These are phyloP conservation scores for Candida sanyaensis DNA, from an alignment of 1,139 yeast species.

Conservation along the genomic window DNA sequence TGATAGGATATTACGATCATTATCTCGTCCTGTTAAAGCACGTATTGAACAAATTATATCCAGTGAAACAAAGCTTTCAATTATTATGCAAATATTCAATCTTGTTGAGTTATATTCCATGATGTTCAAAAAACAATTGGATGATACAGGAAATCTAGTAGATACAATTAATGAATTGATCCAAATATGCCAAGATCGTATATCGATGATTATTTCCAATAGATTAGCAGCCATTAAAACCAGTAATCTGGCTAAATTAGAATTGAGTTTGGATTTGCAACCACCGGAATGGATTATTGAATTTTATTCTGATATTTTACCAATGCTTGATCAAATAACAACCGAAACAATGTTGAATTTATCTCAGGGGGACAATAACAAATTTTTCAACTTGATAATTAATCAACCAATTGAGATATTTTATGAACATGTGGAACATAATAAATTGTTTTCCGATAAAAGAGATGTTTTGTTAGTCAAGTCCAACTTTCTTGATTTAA, in stretches of 20 bases:
- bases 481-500: constrained; percentile 61
- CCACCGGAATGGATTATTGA: constrained; percentile 77
- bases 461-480: constrained; percentile 46
- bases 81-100: constrained; percentile 59
- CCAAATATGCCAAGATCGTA: constrained; percentile 38
- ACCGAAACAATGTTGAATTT: constrained; percentile 41
- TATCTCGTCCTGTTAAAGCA: constrained; percentile 41
- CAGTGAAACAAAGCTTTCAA: constrained; percentile 59
- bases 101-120: constrained; percentile 66
- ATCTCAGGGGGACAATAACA: constrained; percentile 28
- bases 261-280: constrained; percentile 50
- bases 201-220: constrained; percentile 40
- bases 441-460: constrained; percentile 26
- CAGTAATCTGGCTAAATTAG: constrained; percentile 44
- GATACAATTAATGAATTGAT: constrained; percentile 28
- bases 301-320: constrained; percentile 52
- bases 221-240: constrained; percentile 42
- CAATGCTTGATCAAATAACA: constrained; percentile 48
- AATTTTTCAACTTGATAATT: constrained; percentile 39
- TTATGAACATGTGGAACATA: constrained; percentile 30
- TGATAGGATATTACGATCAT: constrained; percentile 33
- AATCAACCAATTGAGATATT: constrained; percentile 53
- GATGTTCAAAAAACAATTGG: constrained; percentile 61
- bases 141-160: constrained; percentile 20
- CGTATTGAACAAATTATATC: constrained; percentile 70